Conservation (phyloP, 352 stramenopile genomes). For the Phytopythium helicoides region DNA sequence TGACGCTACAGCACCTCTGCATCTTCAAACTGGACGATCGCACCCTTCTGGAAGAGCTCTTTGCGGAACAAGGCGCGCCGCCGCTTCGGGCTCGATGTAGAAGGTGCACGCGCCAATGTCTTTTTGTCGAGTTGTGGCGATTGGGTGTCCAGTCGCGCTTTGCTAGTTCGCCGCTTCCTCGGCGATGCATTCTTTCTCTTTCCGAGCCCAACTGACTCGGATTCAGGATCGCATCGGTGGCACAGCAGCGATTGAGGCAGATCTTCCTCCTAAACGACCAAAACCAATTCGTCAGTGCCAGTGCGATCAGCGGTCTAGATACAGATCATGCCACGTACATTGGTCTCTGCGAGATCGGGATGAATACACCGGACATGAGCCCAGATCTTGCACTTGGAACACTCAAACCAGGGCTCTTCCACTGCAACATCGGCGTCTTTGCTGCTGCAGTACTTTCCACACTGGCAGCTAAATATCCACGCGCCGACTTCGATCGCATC, state of each 20-base stretch:
- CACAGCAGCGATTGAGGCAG: constrained; percentile 53
- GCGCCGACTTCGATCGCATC: constrained; percentile 48
- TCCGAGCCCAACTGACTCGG: constrained; percentile 13
- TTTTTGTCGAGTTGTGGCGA: background rate
- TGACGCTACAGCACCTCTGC: too few relatives aligned
- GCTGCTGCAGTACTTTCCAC: constrained; percentile 64
- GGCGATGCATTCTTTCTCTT: constrained; percentile 26
- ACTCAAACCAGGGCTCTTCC: constrained; percentile 84
- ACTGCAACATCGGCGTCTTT: constrained; percentile 42
- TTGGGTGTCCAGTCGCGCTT: constrained; percentile 3
- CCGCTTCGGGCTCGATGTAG: constrained; percentile 18
- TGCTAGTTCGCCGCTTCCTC: constrained; percentile 15
- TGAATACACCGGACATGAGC: constrained; percentile 67
- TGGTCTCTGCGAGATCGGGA: constrained; percentile 27
- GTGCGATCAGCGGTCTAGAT: background rate
- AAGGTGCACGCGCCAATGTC: background rate
- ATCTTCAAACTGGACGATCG: constrained; percentile 63
- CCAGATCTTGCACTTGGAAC: constrained; percentile 77
- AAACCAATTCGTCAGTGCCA: background rate
- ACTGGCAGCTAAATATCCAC: constrained; percentile 77
- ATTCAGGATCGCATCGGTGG: constrained; percentile 40
- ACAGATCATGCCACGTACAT: constrained; percentile 14
- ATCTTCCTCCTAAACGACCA: constrained; percentile 22
- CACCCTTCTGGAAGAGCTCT: constrained; percentile 56
- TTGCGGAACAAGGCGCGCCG: constrained; percentile 25